Evolutionary conservation across 495 filamentous ascomycete species (phyloP), one percentile per base, ranked within the genome.

Genomic region (Podospora pseudoanserina): DNA sequence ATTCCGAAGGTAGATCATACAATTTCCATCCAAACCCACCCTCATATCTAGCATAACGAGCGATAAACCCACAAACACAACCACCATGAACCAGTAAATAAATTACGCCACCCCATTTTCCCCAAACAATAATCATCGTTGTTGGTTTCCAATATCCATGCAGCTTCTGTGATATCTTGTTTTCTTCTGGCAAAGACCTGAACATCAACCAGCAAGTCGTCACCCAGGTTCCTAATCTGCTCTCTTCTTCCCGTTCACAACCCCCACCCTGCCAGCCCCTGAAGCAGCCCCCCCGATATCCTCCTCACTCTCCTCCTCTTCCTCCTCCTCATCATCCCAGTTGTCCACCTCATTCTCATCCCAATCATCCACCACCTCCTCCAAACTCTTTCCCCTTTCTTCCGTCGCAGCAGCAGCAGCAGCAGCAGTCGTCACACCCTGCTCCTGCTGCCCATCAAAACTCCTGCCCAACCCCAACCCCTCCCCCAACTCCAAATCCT

Each of bases 311-410:
- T 49, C 39, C 39, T 49, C 39, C 9, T 49, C 39, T 2, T 49
- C 39, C 4, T 75, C 73, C 4, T 90, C 88, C 34, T 88, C 89
- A 3, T 87, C 85, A 67, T 92, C 90, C 90, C 90, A 92, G 15
- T 83, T 84, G 74, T 93, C 91, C 23, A 87, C 87, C 0, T 86
- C 86, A 73, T 94, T 91, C 76, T 93, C 91, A 70, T 93, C 91
- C 91, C 91, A 94, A 69, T 90, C 90, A 72, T 93, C 91, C 16
- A 93, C 85, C 76, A 91, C 89, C 53, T 90, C 86, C 68, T 93
- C 91, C 59, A 92, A 78, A 5, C 83, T 84, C 57, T 65, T 70
- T 7, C 83, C 84, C 58, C 64, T 70, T 7, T 64, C 16, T 30
- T 74, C 73, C 9, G 30, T 55, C 49, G 59, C 32, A 67, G 63